These are phyloP conservation scores for Aspergillus tanneri DNA, from an alignment of 2,329 filamentous ascomycete species.

Conservation along the genomic window DNA sequence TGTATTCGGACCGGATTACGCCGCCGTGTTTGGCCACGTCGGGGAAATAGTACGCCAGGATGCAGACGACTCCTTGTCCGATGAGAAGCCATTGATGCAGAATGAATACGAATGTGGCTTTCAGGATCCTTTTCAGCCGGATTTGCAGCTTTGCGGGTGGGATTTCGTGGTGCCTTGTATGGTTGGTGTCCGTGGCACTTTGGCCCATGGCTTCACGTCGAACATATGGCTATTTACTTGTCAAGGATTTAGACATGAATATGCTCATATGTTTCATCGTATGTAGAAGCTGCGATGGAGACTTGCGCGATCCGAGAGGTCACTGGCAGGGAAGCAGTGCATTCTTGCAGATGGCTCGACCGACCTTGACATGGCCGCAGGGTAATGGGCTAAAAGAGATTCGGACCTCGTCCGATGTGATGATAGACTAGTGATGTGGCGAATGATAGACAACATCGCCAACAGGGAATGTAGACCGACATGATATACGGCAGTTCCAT, in stretches of 20 bases:
- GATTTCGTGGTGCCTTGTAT: background rate
- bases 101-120: constrained; percentile 27
- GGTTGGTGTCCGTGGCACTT: background rate
- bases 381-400: background rate
- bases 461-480: too few relatives aligned
- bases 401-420: constrained; percentile 13
- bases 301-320: background rate
- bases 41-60: constrained; percentile 56
- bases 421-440: constrained; percentile 4
- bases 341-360: background rate
- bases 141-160: background rate
- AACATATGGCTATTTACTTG: background rate
- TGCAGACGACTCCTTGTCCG: constrained; percentile 56
- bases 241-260: background rate
- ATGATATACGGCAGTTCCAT: background rate
- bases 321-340: background rate
- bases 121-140: constrained; percentile 17
- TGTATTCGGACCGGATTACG: constrained; percentile 40
- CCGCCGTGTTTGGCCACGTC: constrained; percentile 50
- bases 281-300: background rate
- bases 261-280: background rate
- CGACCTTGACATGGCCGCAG: background rate
- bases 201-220: background rate
- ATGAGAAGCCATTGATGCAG: constrained; percentile 65
- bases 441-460: background rate